Conservation (phyloP, 176 grass and related monocot genomes). For the Tillandsia leiboldiana region DNA sequence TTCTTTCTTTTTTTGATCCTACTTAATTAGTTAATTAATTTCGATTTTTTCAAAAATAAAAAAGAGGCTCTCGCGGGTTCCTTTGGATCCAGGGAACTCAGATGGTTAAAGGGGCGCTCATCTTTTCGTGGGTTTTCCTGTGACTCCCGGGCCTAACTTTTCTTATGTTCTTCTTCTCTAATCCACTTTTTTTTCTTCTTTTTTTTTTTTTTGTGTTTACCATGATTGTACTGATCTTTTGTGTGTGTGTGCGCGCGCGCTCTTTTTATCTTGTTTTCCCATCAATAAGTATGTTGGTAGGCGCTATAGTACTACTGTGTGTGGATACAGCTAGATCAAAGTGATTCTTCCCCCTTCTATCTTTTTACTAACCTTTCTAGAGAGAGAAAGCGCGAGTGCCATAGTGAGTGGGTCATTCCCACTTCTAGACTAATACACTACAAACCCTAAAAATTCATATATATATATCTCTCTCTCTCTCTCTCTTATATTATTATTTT, state of each 20-base stretch:
- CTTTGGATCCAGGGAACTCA: slow-evolving; percentile 15
- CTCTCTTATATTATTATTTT: background rate
- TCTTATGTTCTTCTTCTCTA: background rate
- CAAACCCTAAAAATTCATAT: too few species aligned
- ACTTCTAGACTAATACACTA: background rate
- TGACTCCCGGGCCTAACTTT: background rate
- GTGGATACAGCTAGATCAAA: background rate
- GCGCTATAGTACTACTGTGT: background rate
- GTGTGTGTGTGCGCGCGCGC: background rate
- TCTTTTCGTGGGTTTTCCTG: slow-evolving; percentile 11
- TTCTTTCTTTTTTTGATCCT: too few species aligned
- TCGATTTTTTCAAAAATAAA: too few species aligned
- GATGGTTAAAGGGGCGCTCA: slow-evolving; percentile 6
- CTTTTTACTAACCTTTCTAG: background rate
- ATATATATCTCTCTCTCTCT: background rate
- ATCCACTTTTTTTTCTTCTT: background rate
- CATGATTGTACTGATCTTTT: background rate
- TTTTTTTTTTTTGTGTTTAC: background rate
- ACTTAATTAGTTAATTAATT: too few species aligned
- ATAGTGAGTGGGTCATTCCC: slow-evolving; percentile 1
- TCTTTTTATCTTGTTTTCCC: background rate
- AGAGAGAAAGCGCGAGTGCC: background rate
- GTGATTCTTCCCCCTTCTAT: background rate
- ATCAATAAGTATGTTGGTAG: too few species aligned
- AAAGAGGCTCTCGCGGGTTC: slow-evolving; percentile 1